These are phyloP conservation scores for Tetrapyrgos nigripes DNA, from an alignment of 1,284 basidiomycete genomes.

Conservation along the genomic window DNA sequence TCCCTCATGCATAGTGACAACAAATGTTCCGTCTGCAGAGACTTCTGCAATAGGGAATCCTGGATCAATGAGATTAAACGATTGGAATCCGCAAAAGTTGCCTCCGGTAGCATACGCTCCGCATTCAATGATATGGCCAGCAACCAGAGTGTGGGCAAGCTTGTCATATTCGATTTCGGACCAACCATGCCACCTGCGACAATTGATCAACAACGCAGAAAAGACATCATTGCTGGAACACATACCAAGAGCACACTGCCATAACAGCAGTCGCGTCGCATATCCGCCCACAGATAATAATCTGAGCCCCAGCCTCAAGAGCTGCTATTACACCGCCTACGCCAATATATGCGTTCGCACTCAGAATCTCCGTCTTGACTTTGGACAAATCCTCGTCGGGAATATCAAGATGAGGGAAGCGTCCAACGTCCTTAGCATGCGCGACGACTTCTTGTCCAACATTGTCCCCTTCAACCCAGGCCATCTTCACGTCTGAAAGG, in stretches of 20 bases:
- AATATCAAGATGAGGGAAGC: slow-evolving; percentile 14
- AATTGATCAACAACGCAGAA: neutral
- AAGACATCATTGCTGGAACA: neutral
- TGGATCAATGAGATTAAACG: slow-evolving; percentile 19
- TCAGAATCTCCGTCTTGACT: neutral
- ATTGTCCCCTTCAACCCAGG: slow-evolving; percentile 29
- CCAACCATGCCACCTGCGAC: slow-evolving; percentile 26
- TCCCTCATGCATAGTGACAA: slow-evolving; percentile 25
- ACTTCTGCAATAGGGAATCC: slow-evolving; percentile 29
- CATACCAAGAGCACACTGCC: slow-evolving; percentile 24
- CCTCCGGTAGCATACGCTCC: slow-evolving; percentile 3
- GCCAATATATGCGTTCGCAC: slow-evolving; percentile 24
- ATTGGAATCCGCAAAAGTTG: neutral
- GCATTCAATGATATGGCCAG: slow-evolving; percentile 31
- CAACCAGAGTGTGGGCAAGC: slow-evolving; percentile 26
- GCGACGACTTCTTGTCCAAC: slow-evolving; percentile 16
- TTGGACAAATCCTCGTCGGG: slow-evolving; percentile 16
- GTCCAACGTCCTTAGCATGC: neutral
- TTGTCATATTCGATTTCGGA: slow-evolving; percentile 23
- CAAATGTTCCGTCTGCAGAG: slow-evolving; percentile 19
- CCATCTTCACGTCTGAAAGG: slow-evolving; percentile 19
- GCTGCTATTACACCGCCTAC: slow-evolving; percentile 27
- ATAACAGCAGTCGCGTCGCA: slow-evolving; percentile 29
- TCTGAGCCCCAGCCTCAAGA: slow-evolving; percentile 25
- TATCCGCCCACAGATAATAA: slow-evolving; percentile 28